Conservation (phyloP, 768 basidiomycete species). For the Tricholoma sp. region DNA sequence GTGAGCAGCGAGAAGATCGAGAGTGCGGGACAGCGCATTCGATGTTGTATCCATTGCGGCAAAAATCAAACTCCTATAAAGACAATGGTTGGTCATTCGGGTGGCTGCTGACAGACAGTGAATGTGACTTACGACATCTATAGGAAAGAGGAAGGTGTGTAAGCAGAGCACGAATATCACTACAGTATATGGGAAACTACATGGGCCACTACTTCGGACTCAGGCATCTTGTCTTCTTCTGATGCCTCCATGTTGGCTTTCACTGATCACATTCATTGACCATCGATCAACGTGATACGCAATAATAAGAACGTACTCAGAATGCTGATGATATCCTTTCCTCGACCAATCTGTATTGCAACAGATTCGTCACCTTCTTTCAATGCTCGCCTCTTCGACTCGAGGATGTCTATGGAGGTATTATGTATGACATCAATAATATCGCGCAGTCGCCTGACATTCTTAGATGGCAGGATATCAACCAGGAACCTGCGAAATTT, state of each 20-base stretch:
- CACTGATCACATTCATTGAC: too few relatives aligned
- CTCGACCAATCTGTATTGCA: conserved; percentile 31
- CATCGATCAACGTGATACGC: too few relatives aligned
- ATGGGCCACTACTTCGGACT: too few relatives aligned
- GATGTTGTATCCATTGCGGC: conserved; percentile 44
- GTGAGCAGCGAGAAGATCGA: conserved; percentile 28
- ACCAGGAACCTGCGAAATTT: conserved; percentile 27
- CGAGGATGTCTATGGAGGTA: conserved; percentile 25
- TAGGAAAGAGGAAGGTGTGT: too few relatives aligned
- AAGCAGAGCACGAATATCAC: too few relatives aligned
- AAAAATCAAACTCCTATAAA: conserved; percentile 19
- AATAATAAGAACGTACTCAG: too few relatives aligned
- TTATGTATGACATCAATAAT: conserved; percentile 29
- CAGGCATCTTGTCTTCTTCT: too few relatives aligned
- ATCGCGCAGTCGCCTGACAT: conserved; percentile 19
- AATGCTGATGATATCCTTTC: conserved; percentile 13
- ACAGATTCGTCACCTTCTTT: conserved; percentile 16
- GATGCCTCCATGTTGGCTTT: too few relatives aligned
- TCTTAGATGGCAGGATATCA: conserved; percentile 17
- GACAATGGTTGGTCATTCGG: too few relatives aligned
- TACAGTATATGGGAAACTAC: too few relatives aligned
- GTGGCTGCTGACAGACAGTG: too few relatives aligned
- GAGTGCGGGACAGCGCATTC: conserved; percentile 27
- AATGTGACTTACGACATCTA: too few relatives aligned
- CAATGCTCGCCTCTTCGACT: conserved; percentile 28